Evolutionary conservation across 106 monocot species (phyloP).

Genomic region (Dendrobium catenatum): DNA sequence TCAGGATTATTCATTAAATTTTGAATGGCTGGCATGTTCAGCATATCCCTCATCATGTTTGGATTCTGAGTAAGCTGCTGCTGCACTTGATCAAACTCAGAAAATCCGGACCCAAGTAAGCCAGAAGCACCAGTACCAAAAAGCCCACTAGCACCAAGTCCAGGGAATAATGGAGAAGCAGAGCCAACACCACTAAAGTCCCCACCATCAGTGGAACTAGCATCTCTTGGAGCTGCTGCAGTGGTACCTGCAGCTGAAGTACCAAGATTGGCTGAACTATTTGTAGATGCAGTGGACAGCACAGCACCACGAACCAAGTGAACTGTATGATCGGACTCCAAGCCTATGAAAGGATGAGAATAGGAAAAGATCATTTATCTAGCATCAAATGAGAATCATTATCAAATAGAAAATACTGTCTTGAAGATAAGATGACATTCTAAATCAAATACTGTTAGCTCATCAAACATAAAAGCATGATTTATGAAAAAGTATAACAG

Average conservation of each 20-base stretch:
- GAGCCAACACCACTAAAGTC: conserved; percentile 13
- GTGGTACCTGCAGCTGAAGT: conserved; percentile 12
- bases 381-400: background rate
- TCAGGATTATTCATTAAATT: conserved; percentile 92
- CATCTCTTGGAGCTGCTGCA: conserved; percentile 9
- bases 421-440: background rate
- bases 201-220: conserved; percentile 15
- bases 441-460: background rate
- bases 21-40: conserved; percentile 82
- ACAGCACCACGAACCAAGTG: conserved; percentile 81
- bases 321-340: conserved; percentile 83
- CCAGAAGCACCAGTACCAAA: conserved; percentile 33
- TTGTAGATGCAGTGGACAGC: conserved; percentile 23
- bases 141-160: conserved; percentile 26
- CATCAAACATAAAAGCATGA: background rate
- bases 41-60: conserved; percentile 84
- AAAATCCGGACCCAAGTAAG: conserved; percentile 49
- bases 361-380: background rate
- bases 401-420: background rate
- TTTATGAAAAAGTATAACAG: background rate
- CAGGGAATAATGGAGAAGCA: too few relatives aligned
- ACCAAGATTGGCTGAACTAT: conserved; percentile 23
- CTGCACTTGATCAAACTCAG: conserved; percentile 78
- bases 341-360: conserved; percentile 29
- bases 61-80: conserved; percentile 89